Conservation (phyloP, 768 basidiomycete species). For the Psilocybe subaeruginosa region DNA sequence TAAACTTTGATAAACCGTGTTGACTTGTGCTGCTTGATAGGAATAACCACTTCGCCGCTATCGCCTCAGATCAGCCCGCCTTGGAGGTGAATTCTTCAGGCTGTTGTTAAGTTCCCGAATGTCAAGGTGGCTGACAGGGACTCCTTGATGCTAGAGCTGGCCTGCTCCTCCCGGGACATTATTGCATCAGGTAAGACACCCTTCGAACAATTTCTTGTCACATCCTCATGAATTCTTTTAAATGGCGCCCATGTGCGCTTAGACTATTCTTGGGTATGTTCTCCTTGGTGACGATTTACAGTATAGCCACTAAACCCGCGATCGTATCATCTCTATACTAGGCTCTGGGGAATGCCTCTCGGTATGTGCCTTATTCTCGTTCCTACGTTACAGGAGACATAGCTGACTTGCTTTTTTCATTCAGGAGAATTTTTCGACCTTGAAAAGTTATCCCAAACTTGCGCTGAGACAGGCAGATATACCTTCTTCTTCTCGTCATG, state of each 20-base stretch:
- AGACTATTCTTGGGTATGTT: slow-evolving; percentile 65
- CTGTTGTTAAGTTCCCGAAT: neutral
- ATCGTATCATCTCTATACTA: slow-evolving; percentile 21
- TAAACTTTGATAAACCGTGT: neutral
- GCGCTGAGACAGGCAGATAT: slow-evolving; percentile 60
- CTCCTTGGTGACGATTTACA: neutral
- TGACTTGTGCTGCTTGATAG: slow-evolving; percentile 29
- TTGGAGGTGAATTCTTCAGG: slow-evolving; percentile 50
- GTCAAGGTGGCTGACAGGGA: neutral
- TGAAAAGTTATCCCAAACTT: slow-evolving; percentile 59
- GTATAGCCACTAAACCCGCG: neutral
- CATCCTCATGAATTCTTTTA: neutral
- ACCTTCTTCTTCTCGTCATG: slow-evolving; percentile 80
- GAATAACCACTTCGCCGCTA: slow-evolving; percentile 75
- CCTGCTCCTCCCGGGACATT: slow-evolving; percentile 46
- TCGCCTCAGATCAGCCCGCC: slow-evolving; percentile 70
- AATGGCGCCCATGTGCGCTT: neutral
- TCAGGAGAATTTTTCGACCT: slow-evolving; percentile 75
- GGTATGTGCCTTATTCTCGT: slow-evolving; percentile 34
- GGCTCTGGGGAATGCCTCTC: slow-evolving; percentile 76
- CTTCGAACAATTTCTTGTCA: neutral
- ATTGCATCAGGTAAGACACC: slow-evolving; percentile 55
- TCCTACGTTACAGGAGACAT: slow-evolving; percentile 7
- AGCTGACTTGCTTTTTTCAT: neutral
- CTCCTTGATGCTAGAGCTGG: slow-evolving; percentile 39